Conservation (phyloP, 176 grass and related monocot species). For the sorghum (Sorghum bicolor) region DNA sequence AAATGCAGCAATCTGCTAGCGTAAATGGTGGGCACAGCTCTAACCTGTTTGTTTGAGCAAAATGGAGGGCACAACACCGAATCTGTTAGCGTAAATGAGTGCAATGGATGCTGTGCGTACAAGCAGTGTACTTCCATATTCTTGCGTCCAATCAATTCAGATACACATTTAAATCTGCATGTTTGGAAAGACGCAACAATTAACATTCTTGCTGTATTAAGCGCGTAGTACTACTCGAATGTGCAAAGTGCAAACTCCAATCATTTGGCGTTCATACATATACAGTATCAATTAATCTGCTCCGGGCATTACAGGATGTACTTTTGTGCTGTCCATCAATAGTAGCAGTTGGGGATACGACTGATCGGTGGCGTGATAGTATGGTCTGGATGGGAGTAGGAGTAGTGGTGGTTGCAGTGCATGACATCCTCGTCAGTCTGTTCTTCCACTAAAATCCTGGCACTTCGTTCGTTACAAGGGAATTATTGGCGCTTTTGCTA, state of each 20-base stretch:
- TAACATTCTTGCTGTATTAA: not conserved
- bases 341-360: not conserved
- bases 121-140: not conserved
- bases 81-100: not conserved
- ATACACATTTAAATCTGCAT: not conserved
- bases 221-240: not conserved
- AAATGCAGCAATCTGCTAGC: not conserved
- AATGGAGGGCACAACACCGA: not conserved
- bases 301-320: not conserved
- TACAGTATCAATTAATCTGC: not conserved
- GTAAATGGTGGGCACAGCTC: too few relatives aligned
- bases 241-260: not conserved
- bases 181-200: not conserved
- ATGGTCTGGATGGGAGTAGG: not conserved
- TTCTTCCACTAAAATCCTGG: not conserved
- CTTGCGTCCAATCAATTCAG: not conserved
- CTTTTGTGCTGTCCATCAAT: not conserved
- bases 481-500: not conserved
- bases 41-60: not conserved
- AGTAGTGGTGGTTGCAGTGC: not conserved
- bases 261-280: not conserved
- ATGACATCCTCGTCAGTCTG: not conserved
- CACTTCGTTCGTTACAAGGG: not conserved
- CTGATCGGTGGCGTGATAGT: not conserved
- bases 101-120: not conserved